phyloP scores from a whole-genome alignment of 768 basidiomycete genomes.

The Auricularia auricula-judae region DNA sequence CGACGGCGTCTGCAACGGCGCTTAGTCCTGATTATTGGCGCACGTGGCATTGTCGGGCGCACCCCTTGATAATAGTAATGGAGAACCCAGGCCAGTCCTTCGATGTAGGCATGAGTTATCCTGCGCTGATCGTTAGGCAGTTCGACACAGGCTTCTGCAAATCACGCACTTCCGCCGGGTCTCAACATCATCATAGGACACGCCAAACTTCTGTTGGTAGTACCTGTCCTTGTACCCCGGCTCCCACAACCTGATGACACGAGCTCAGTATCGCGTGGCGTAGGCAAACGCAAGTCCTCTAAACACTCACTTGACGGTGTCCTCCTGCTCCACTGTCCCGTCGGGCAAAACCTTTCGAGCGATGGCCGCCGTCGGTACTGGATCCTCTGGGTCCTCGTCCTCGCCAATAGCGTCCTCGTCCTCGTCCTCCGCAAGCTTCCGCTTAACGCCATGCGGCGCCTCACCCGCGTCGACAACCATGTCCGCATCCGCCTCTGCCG shows the following conservation, averaged over 20 bases:
- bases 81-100: constrained; percentile 92
- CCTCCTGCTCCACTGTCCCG: constrained; percentile 89
- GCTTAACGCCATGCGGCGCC: constrained; percentile 29
- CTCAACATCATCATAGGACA: constrained; percentile 55
- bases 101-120: constrained; percentile 73
- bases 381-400: constrained; percentile 21
- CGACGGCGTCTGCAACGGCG: constrained; percentile 55
- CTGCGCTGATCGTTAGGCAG: constrained; percentile 28
- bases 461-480: constrained; percentile 5
- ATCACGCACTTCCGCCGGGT: constrained; percentile 59
- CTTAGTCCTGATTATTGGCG: constrained; percentile 9
- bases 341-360: constrained; percentile 76
- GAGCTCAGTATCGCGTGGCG: constrained; percentile 7
- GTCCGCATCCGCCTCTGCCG: constrained; percentile 10
- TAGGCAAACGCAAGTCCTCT: background rate
- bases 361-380: constrained; percentile 28
- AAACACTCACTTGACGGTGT: constrained; percentile 64
- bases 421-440: constrained; percentile 39
- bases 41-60: constrained; percentile 14
- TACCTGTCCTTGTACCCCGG: constrained; percentile 93
- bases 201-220: constrained; percentile 85
- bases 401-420: constrained; percentile 35
- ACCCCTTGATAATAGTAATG: constrained; percentile 99
- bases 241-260: constrained; percentile 69
- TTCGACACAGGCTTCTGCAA: constrained; percentile 1